Evolutionary conservation across 2,329 filamentous ascomycete genomes (phyloP), one percentile per base, ranked within the genome.

Genomic region (Beauveria caledonica): DNA sequence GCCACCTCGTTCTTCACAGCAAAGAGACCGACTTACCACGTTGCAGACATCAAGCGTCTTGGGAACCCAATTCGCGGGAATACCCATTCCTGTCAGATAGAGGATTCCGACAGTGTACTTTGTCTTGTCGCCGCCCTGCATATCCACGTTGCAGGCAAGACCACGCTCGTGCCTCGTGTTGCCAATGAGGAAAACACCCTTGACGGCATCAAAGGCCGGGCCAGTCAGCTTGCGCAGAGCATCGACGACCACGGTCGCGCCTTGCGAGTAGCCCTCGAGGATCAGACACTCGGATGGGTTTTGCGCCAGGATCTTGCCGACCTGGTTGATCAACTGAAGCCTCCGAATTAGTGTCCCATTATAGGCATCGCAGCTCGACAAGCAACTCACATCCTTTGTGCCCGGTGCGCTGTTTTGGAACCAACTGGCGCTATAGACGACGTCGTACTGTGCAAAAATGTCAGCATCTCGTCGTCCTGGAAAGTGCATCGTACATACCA

Each of bases 241-340:
- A 56, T 61, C 59, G 42, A 63, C 62, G n/a, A 54, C 46, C 13
- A 51, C 59, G 6, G 54, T 61, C 2, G 62, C 62, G 15, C 62
- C 62, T 15, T 63, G 62, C 5, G 62, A 63, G 25, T 63, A 63
- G 9, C 62, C 62, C 49, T 63, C 58, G 29, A 63, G 59, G 17
- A 63, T 61, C 19, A 63, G 21, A 17, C 62, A 63, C 9, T 61
- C 54, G 11, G 40, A 51, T 21, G 59, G 9, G 7, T 55, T 33
- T 19, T 55, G 17, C 3, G 29, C 40, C 2, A 63, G 59, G n/a
- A 51, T 49, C 15, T 52, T 55, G 46, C 36, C 45, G 4, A 63
- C 45, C 5, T 58, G 39, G 11, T 46, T 23, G 6, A 61, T 39
- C 19, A 63, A 15, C 53, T 63, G 9, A 17, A 49, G 23, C 15